Percentiles rank a stretch among this genome's conserved stretches.
Evolutionary conservation across 305 asterid species (phyloP).

Genomic region (Solanum hybrid): DNA sequence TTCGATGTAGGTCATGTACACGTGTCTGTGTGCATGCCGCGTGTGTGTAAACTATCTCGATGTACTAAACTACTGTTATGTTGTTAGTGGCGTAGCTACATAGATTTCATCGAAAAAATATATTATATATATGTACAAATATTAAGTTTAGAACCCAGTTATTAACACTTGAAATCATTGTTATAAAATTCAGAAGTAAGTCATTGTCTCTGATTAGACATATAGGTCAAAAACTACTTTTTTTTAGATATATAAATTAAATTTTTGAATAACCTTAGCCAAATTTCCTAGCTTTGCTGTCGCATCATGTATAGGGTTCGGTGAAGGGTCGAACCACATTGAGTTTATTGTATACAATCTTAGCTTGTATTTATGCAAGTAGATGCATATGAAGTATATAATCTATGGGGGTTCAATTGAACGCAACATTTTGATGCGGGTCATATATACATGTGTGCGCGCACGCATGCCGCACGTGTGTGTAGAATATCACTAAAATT

Average conservation of each 20-base stretch:
- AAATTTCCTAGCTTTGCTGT: background rate
- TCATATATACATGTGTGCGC: background rate
- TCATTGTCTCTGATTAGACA: background rate
- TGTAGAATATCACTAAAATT: background rate
- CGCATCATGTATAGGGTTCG: background rate
- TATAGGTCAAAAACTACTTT: background rate
- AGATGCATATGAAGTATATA: background rate
- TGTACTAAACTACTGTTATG: background rate
- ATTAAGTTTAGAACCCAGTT: too few relatives aligned
- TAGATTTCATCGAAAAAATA: background rate
- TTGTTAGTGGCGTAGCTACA: background rate
- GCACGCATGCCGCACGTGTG: background rate
- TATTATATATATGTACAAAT: background rate
- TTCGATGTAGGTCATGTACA: background rate
- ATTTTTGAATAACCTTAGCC: background rate
- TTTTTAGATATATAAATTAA: too few relatives aligned
- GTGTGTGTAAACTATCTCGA: background rate
- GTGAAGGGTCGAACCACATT: background rate
- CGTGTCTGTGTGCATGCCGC: background rate
- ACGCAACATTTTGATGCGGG: background rate
- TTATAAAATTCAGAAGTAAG: background rate
- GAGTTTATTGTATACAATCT: background rate
- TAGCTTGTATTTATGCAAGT: background rate
- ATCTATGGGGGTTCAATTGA: background rate
- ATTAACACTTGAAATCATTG: background rate